Base-by-base conservation (phyloP, 192 early-diverging fungal species). In the Coemansia sp. region DNA sequence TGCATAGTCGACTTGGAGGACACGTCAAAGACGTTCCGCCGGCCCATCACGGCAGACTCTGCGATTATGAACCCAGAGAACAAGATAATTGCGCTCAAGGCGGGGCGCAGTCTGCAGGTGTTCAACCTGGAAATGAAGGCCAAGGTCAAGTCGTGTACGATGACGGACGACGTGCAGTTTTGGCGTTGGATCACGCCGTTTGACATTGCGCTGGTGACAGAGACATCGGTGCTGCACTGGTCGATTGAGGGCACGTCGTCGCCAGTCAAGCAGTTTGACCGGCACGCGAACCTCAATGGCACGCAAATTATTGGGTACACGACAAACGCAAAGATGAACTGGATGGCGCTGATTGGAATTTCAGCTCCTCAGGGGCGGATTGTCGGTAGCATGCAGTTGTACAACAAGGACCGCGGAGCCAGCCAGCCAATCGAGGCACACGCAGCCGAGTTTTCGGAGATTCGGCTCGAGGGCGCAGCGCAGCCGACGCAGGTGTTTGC, bases 271-370 rank as follows among this genome's bases (percentile, higher is more conserved):
- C 84, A 96, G 72, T 99, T 99, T 86, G 97, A 97, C 57, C 86
- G 96, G 23, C 90, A 98, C 70, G 73, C 84, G 14, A 92, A 70
- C 63, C 84, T 99, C 51, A 83, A 65, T 44, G 92, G 89, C 60
- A 84, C 88, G 51, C 97, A 99, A 81, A 95, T 99, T 66, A 97
- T 99, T 77, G 94, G 95, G 84, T 97, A 98, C 81, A 86, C 89
- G 26, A 86, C 93, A 51, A 92, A 93, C 69, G 82, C 86, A 46
- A 93, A 93, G 63, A 90, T 88, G 74, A 97, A 93, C 70, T 99
- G 97, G 97, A 86, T 94, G 86, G 80, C 94, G 23, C 83, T 99
- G 23, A 86, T 97, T 53, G 95, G 97, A 40, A 99, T 99, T 57
- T 92, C 93, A 18, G 92, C 93, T 21, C 86, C 86, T 82, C 84